Evolutionary conservation across 2,329 filamentous ascomycete species (phyloP).

Genomic region (Bertia moriformis): DNA sequence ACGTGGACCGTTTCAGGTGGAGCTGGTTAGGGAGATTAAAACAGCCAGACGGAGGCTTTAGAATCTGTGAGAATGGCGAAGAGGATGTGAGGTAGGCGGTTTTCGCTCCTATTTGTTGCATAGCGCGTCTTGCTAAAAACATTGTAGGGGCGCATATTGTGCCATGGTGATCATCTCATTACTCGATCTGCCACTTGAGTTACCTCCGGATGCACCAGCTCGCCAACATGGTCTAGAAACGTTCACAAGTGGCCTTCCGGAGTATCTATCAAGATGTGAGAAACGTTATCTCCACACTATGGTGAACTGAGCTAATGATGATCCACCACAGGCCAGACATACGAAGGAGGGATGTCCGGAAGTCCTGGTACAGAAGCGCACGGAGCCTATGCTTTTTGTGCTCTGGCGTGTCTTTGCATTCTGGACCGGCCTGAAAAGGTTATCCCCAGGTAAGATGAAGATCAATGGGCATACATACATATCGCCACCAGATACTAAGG

Average conservation of each 20-base stretch:
- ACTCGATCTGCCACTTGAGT: conserved; percentile 46
- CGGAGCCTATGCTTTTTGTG: conserved; percentile 62
- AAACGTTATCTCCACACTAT: conserved; percentile 4
- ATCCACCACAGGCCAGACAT: conserved; percentile 42
- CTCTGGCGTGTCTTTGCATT: conserved; percentile 51
- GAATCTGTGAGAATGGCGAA: conserved; percentile 50
- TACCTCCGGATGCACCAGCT: conserved; percentile 42
- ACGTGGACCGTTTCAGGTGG: conserved; percentile 24
- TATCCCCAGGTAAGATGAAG: conserved; percentile 30
- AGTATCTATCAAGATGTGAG: conserved; percentile 46
- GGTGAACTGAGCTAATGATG: background rate
- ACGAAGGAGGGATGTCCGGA: conserved; percentile 55
- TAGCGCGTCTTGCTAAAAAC: conserved; percentile 3
- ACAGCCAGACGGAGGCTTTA: conserved; percentile 52
- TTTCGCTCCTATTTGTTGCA: no score
- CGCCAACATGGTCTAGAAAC: conserved; percentile 32
- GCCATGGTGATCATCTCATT: conserved; percentile 50
- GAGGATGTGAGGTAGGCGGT: conserved; percentile 48
- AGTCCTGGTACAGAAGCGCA: conserved; percentile 56
- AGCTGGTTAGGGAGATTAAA: conserved; percentile 54
- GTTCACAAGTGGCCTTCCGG: conserved; percentile 40
- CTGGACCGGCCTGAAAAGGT: conserved; percentile 43
- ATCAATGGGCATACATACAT: background rate
- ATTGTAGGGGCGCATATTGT: conserved; percentile 49
- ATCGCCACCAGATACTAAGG: no score